Evolutionary conservation across 2,329 filamentous ascomycete species (phyloP), one percentile per base, ranked within the genome.

Genomic region (Colletotrichum liaoningense): DNA sequence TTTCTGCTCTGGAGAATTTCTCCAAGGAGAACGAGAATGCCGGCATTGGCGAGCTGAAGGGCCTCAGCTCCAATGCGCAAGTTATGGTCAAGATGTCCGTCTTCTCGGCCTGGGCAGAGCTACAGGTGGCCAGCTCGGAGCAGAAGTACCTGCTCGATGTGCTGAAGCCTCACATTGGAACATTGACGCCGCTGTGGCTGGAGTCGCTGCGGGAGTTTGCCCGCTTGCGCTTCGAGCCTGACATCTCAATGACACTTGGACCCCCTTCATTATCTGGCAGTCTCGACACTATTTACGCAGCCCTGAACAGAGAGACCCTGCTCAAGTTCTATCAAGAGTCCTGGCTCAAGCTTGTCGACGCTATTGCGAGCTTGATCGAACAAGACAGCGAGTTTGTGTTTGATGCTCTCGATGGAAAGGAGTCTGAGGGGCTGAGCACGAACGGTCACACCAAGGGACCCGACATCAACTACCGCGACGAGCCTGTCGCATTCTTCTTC

Each of bases 31-130:
- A 90, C 1, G 94, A 97, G 78, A 93, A 93, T 56, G 94, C 94
- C 0, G 91, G 94, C 26, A 98, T 99, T 79, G 97, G 97, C 19
- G 97, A 99, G 77, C 87, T 99, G 6, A 95, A 94, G 82, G 95
- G 94, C 0, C 90, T 99, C 22, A 98, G 95, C 80, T 95, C 96
- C 2, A 99, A 99, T 81, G 96, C 97, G 0, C 94, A 97, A 79
- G 95, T 98, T 62, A 99, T 99, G 97, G 95, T 99, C 68, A 98
- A 97, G 83, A 97, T 98, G 90, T 93, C 97, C 0, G 93, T 99
- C 2, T 97, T 98, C 82, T 97, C 96, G 1, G 97, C 96, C 1
- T 99, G 97, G 97, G 97, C 97, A 4, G 95, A 98, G 80, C 88
- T 99, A 38, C 97, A 99, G 83, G 95, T 99, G 75, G 95, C 97